phyloP scores from a whole-genome alignment of 192 early-diverging fungal genomes.

The Physocladia obscura region DNA sequence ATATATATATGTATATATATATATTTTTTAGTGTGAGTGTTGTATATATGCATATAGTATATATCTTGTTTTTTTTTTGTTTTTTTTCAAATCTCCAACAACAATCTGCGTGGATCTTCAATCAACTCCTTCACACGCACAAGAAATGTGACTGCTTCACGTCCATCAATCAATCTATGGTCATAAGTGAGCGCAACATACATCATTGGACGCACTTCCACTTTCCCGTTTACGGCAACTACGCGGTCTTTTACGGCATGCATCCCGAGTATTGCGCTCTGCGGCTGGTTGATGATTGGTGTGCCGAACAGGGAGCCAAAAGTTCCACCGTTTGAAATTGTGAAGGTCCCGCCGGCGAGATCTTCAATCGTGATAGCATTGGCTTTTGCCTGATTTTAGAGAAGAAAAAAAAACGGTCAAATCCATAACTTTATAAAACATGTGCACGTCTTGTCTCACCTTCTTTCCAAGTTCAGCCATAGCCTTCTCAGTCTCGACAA shows the following conservation, averaged over 20 bases:
- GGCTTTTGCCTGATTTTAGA: slow-evolving; percentile 74
- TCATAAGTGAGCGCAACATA: slow-evolving; percentile 98
- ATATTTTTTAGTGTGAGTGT: no score
- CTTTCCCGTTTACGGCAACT: slow-evolving; percentile 90
- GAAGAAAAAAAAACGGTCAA: background rate
- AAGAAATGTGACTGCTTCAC: slow-evolving; percentile 98
- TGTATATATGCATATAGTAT: no score
- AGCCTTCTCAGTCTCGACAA: slow-evolving; percentile 88
- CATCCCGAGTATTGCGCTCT: slow-evolving; percentile 97
- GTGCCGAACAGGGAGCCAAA: slow-evolving; percentile 97
- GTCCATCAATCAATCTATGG: slow-evolving; percentile 97
- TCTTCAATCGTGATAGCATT: slow-evolving; percentile 97
- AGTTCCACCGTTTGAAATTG: slow-evolving; percentile 98
- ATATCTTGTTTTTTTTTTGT: no score
- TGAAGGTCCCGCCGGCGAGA: slow-evolving; percentile 97
- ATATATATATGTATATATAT: no score
- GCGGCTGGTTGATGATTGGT: slow-evolving; percentile 97
- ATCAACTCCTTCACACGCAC: slow-evolving; percentile 95
- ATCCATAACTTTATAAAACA: background rate
- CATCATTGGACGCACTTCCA: slow-evolving; percentile 72
- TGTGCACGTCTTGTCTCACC: slow-evolving; percentile 36
- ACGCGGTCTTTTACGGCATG: slow-evolving; percentile 97
- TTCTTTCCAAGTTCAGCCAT: slow-evolving; percentile 84
- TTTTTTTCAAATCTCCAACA: slow-evolving; percentile 88
- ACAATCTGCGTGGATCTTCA: slow-evolving; percentile 91